These are phyloP conservation scores for Colletotrichum tropicicola DNA, from an alignment of 2,329 filamentous ascomycete genomes.

Conservation along the genomic window DNA sequence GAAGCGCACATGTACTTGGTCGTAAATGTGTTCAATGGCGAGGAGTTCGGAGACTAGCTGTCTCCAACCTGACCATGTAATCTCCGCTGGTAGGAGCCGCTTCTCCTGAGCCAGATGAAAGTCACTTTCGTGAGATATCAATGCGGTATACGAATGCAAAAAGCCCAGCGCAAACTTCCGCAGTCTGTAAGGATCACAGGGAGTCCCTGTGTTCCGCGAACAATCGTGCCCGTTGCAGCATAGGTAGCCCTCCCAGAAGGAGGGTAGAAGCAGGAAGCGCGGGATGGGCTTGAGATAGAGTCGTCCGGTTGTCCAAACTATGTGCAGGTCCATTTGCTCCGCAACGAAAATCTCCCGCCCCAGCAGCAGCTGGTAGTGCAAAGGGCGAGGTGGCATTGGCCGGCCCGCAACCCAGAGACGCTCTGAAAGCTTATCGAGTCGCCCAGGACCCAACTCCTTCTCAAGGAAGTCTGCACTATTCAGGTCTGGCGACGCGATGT, in stretches of 20 bases:
- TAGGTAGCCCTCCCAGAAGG: slow-evolving; percentile 32
- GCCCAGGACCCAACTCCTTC: no score
- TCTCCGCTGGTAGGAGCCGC: slow-evolving; percentile 43
- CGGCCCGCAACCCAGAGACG: slow-evolving; percentile 37
- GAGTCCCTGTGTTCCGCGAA: no score
- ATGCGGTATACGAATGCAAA: slow-evolving; percentile 46
- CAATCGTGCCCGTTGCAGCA: background rate
- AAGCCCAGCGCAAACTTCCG: slow-evolving; percentile 43
- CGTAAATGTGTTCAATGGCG: background rate
- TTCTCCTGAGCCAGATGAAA: slow-evolving; percentile 46
- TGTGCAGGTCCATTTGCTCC: slow-evolving; percentile 36
- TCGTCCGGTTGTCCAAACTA: slow-evolving; percentile 34
- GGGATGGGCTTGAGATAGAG: slow-evolving; percentile 41
- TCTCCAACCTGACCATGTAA: slow-evolving; percentile 49
- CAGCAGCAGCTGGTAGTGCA: slow-evolving; percentile 35
- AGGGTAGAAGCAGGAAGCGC: slow-evolving; percentile 36
- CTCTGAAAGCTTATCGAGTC: no score
- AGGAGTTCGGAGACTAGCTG: background rate
- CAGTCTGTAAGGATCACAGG: background rate
- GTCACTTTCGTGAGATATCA: slow-evolving; percentile 49
- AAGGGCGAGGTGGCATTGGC: slow-evolving; percentile 33
- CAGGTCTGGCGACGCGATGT: no score
- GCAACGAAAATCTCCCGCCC: slow-evolving; percentile 33
- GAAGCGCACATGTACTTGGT: background rate
- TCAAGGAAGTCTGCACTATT: no score